phyloP scores from a whole-genome alignment of 2,329 filamentous ascomycete species.

The Monilinia aucupariae region DNA sequence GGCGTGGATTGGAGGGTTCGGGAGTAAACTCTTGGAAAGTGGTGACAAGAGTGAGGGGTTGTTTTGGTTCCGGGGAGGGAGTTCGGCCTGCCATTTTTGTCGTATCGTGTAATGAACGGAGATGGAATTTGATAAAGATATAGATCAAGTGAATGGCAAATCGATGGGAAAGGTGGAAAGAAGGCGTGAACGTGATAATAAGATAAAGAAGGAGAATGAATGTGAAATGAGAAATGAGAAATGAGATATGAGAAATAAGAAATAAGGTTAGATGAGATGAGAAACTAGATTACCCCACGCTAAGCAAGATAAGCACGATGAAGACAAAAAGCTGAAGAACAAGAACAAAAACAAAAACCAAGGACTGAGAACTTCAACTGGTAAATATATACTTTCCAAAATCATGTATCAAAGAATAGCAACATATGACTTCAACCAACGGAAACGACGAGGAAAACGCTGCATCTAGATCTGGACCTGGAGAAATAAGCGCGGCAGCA shows the following conservation, averaged over 20 bases:
- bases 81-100: slow-evolving; percentile 13
- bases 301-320: neutral
- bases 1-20: slow-evolving; percentile 11
- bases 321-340: neutral
- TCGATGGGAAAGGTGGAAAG: neutral
- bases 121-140: neutral
- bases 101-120: neutral
- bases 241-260: too few relatives aligned
- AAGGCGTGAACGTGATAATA: neutral
- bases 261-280: too few relatives aligned
- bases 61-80: slow-evolving; percentile 8
- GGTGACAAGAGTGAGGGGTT: neutral
- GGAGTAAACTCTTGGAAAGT: slow-evolving; percentile 9
- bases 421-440: neutral
- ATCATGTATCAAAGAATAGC: neutral
- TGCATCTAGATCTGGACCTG: neutral
- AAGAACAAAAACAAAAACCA: neutral
- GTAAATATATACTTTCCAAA: slow-evolving; percentile 10
- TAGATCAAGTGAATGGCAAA: neutral
- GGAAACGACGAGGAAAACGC: slow-evolving; percentile 8
- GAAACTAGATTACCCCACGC: neutral
- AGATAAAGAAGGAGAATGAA: neutral
- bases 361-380: neutral
- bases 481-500: neutral
- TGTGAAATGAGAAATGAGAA: neutral